Evolutionary conservation across 106 monocot genomes (phyloP), one percentile per base, ranked within the genome.

Genomic region (Gastrodia elata): DNA sequence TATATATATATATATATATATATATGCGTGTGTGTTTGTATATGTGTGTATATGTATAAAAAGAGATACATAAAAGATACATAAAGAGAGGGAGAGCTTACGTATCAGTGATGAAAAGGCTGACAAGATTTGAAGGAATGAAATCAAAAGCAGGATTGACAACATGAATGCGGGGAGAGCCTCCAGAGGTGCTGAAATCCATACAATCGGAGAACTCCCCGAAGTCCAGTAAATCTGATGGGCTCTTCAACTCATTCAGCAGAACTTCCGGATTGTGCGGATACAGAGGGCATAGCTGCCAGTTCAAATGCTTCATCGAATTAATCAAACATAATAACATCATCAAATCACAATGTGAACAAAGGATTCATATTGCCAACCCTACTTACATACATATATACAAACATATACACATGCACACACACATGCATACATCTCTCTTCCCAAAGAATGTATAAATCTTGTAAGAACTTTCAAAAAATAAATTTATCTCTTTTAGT

Each of bases 81-180:
- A 78, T 46, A 33, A 2, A 41, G 41, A 64, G 64, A 20, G 26
- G 44, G 13, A 52, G 26, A 78, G 24, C 91, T 90, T 84, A 97
- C 97, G 92, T 97, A 65, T 97, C 97, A 43, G 92, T 97, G 65
- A 97, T 90, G 82, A 97, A 93, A 52, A 97, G 97, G 71, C 97
- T 97, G 77, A 97, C 88, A 70, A 97, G 90, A 48, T 90, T 92
- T 40, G 97, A 90, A n/a, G 92, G 97, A 38, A 97, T 83, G 86
- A 90, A 97, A 71, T 97, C 97, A 82, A 97, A 97, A 73, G 93
- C 81, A 42, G 97, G 97, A 73, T 93, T 97, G 41, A 86, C 92
- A 78, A 97, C 97, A 80, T 93, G 87, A 61, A 97, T 83, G 86
- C 84, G 93, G 64, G 92, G 88, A 44, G 81, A 79, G 39, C 89